Evolutionary conservation across 306 rosid genomes (phyloP).

Genomic region (Ormosia semicastrata): DNA sequence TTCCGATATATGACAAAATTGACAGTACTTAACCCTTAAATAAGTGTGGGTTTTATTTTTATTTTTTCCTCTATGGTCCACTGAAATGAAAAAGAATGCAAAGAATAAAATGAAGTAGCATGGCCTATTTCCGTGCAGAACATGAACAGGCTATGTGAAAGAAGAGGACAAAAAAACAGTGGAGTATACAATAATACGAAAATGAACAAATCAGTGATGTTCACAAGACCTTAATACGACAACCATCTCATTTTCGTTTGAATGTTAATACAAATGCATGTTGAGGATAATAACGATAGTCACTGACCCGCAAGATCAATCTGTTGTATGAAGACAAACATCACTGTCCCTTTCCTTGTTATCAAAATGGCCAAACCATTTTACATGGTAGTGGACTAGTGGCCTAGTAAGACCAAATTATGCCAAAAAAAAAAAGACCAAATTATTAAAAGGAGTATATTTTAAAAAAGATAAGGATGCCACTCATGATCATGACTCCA

Average conservation of each 20-base stretch:
- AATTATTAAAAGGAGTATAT: background rate
- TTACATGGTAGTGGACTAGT: background rate
- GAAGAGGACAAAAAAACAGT: conserved; percentile 34
- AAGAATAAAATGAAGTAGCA: conserved; percentile 21
- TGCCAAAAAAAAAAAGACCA: background rate
- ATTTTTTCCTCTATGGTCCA: background rate
- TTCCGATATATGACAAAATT: conserved; percentile 5
- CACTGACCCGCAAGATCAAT: background rate
- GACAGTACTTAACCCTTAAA: background rate
- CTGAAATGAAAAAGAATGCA: conserved; percentile 32
- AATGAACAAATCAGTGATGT: conserved; percentile 22
- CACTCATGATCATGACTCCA: too few species aligned
- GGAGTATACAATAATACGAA: conserved; percentile 12
- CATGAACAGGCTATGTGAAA: conserved; percentile 7
- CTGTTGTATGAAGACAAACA: conserved; percentile 7
- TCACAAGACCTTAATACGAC: conserved; percentile 33
- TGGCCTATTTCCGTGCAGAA: conserved; percentile 14
- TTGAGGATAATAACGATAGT: conserved; percentile 19
- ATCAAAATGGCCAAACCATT: conserved; percentile 14
- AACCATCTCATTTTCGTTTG: conserved; percentile 21
- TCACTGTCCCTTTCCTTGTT: conserved; percentile 31
- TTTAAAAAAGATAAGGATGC: background rate
- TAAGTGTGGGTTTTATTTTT: background rate
- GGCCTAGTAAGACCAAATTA: background rate
- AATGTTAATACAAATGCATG: conserved; percentile 18